Evolutionary conservation across 2,329 filamentous ascomycete genomes (phyloP).

Genomic region (Pseudogymnoascus sp.): DNA sequence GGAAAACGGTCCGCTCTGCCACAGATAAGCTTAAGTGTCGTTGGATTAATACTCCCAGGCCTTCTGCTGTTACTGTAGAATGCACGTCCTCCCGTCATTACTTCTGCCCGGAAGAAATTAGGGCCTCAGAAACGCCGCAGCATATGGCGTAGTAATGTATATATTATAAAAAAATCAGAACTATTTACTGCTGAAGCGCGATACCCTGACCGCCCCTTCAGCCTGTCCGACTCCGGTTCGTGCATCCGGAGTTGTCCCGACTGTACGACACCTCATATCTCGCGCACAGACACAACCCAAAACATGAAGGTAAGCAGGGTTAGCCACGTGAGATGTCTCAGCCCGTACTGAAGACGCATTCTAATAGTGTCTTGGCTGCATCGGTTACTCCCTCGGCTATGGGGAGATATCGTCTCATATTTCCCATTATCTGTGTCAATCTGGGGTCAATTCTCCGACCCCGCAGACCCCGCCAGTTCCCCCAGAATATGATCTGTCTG

Average conservation of each 20-base stretch:
- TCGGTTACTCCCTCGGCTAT: constrained; percentile 5
- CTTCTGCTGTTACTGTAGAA: neutral
- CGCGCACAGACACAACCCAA: neutral
- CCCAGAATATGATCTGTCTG: neutral
- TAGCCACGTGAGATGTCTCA: neutral
- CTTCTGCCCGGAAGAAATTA: neutral
- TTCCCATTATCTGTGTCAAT: neutral
- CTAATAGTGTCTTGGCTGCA: neutral
- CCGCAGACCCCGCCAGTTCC: neutral
- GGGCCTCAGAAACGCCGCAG: neutral
- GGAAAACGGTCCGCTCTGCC: neutral
- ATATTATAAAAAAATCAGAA: neutral
- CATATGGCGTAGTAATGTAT: neutral
- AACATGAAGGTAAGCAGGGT: neutral
- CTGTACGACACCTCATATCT: too few relatives aligned
- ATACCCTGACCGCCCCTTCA: neutral
- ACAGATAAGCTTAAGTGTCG: neutral
- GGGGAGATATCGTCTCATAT: neutral
- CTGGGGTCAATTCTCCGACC: neutral
- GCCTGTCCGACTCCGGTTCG: neutral
- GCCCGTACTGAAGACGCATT: neutral
- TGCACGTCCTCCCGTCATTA: neutral
- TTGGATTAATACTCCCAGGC: neutral
- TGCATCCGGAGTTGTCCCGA: neutral
- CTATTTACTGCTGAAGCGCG: neutral